Percentiles rank a stretch among this genome's conserved stretches.
These are phyloP conservation scores for Paraphoma sp. DNA, from an alignment of 2,329 filamentous ascomycete genomes.

Conservation along the genomic window DNA sequence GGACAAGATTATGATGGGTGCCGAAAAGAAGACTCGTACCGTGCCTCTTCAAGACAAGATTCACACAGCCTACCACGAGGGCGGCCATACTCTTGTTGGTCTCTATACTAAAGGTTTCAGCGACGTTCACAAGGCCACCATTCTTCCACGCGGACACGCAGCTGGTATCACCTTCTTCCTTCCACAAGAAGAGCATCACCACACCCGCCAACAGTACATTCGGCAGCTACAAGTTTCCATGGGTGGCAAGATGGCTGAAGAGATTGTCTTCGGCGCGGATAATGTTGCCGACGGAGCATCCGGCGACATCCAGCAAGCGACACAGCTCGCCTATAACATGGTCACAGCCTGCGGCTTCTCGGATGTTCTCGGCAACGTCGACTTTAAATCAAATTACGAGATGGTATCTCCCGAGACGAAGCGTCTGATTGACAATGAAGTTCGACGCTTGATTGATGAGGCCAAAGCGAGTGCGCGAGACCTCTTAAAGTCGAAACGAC, in stretches of 20 bases:
- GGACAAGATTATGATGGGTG: constrained; percentile 97
- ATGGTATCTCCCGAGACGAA: constrained; percentile 86
- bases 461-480: constrained; percentile 75
- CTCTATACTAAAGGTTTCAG: constrained; percentile 79
- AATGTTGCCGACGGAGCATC: constrained; percentile 90
- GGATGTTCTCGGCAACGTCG: constrained; percentile 83
- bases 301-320: constrained; percentile 82
- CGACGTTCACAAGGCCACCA: constrained; percentile 95
- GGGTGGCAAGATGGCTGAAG: constrained; percentile 88
- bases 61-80: constrained; percentile 95
- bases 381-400: constrained; percentile 81
- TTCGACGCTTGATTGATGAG: constrained; percentile 83
- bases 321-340: constrained; percentile 82
- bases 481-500: constrained; percentile 75
- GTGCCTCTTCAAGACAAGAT: constrained; percentile 94
- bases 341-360: constrained; percentile 92
- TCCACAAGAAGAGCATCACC: constrained; percentile 84
- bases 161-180: constrained; percentile 88
- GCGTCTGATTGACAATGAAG: constrained; percentile 84
- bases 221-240: constrained; percentile 80
- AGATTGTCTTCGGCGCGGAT: constrained; percentile 89
- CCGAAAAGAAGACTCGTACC: constrained; percentile 86
- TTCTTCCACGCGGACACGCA: constrained; percentile 86
- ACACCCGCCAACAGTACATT: constrained; percentile 83
- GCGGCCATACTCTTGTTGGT: constrained; percentile 89